Base-by-base conservation (phyloP, 306 rosid genomes). In the Citrullus amarus region DNA sequence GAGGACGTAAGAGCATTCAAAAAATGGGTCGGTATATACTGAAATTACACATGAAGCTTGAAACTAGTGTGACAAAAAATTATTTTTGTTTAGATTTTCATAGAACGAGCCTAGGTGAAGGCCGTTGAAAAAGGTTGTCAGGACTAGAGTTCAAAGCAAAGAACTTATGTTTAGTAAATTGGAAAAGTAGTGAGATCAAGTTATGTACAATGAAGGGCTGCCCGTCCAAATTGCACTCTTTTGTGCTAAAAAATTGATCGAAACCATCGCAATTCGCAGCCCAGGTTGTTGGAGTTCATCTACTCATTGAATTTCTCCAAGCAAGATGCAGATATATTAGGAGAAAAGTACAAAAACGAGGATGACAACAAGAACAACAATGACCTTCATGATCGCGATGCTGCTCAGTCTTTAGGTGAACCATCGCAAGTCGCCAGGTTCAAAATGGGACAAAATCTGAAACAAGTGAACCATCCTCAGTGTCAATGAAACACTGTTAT, bases 1-100 rank as follows among this genome's bases (percentile, higher is more conserved):
- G 89, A 90, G 72, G 84, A 79, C 83, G 97, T 95, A 57, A 86
- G 80, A 80, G 90, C 87, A 67, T 92, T 91, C 79, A 87, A 88
- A 83, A 88, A 87, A 84, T 95, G 92, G 93, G 90, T 66, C 10
- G 93, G 90, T 12, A 80, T 60, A 48, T 44, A 25, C 39, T 46
- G 14, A 71, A 71, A 46, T 48, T 48, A 5, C 44, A 12, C 53
- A 18, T 63, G 70, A 63, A 63, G 22, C 20, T 63, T 63, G 70
- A 63, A 15, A 63, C 70, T 63, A 8, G 70, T 63, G 20, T 63
- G 44, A 15, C 46, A 65, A 17, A 16, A 4, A 36, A 30, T 62
- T 16, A 48, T 63, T 7, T 6, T 65, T 65, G 71, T 65, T 36
- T 65, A 16, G 46, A 16, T 17, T 65, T 65, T 17, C 2, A 25